Base-by-base conservation (phyloP, 1,139 yeast species). In the Geotrichum carabidarum region DNA sequence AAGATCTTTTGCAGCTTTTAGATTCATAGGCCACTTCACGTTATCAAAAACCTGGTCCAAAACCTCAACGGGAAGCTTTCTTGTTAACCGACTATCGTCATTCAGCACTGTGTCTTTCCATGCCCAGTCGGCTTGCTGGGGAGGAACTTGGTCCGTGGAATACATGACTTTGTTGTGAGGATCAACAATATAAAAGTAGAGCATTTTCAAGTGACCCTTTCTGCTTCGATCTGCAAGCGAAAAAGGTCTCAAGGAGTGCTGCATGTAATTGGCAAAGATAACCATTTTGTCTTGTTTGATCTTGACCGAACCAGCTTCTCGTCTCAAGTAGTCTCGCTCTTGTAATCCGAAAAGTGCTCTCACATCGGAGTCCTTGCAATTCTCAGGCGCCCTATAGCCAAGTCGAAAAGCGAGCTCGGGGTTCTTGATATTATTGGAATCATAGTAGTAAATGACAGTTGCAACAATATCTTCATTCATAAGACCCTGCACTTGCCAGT, bases 401-500 rank as follows among this genome's bases (percentile, higher is more conserved):
- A 64, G 57, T 54, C 74, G 62, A 61, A 75, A 75, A 4, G 70
- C 61, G 18, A 76, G 62, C 18, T 55, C 63, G 2, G 77, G 72
- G 38, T 72, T 74, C 2, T 71, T 63, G 50, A 75, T 74, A 59
- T 76, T 76, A 18, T 72, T 75, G 14, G 64, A 57, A 57, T 76
- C 79, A 57, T 75, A 76, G 59, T 76, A 75, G 62, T 74, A 75
- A 44, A 76, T 61, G 0, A 71, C 65, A 1, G 78, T 74, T 1
- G 77, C 77, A 2, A 76, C 70, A 46, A 76, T 75, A 58, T 72
- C 74, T 62, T 76, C 79, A 57, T 71, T 71, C 44, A 69, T 65
- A 2, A 74, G 67, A 0, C 79, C 79, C 59, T 75, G 79, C 0
- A 75, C 69, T 54, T 75, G 79, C 79, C 79, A 76, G 3, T 74